Base-by-base conservation (phyloP, 441 rosid genomes). In the Raphanus hybrid region DNA sequence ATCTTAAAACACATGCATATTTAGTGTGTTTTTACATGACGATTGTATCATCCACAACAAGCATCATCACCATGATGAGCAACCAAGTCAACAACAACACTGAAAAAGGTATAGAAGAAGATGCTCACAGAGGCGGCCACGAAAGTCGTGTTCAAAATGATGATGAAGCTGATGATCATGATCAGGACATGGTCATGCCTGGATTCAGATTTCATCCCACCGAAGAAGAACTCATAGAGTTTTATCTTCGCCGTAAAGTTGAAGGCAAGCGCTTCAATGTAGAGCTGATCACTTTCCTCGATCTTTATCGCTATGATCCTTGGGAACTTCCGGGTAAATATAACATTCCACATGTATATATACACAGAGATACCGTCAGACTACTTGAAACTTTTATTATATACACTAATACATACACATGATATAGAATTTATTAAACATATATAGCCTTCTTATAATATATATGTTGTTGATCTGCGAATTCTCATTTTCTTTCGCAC, bases 221-320 rank as follows among this genome's bases (percentile, higher is more conserved):
- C 0, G 99, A 96, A 81, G 99, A 96, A 84, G 99, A 96, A 74
- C 97, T 96, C 3, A 94, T 96, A 2, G 98, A 93, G 85, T 96
- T 96, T 87, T 96, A 96, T 87, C 99, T 96, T 84, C 99, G 99
- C 86, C 97, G 99, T 78, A 96, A 96, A 91, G 98, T 96, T 0
- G 98, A 96, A 91, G 99, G 99, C 88, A 96, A 96, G 78, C 96
- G 90, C 32, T 96, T 96, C 88, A 93, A 93, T 34, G 97, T 93
- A 15, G 99, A 96, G 76, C 97, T 93, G 84, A 96, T 96, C 71
- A 92, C 98, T 86, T 93, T 91, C 85, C 92, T 96, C 58, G 99
- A 96, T 86, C 99, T 96, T 73, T 96, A 96, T 86, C 97, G 97
- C 75, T 90, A 92, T 82, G 99, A 96, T 89, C 99, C 99, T 70